These are phyloP conservation scores for Tuber aestivum DNA, from an alignment of 495 filamentous ascomycete genomes.

Conservation along the genomic window DNA sequence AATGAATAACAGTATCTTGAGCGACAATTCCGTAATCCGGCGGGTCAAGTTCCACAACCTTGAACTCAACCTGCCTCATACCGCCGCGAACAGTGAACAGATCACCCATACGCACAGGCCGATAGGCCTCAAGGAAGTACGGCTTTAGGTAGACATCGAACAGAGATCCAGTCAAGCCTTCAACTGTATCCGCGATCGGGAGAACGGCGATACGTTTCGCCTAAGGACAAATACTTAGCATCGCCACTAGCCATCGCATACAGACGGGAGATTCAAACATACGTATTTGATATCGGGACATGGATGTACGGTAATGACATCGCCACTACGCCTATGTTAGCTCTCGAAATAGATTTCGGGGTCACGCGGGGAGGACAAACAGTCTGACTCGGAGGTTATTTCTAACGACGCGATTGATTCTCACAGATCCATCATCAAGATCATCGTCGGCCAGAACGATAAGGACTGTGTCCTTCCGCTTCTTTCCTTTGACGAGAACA, in stretches of 20 bases:
- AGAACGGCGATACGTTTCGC: slow-evolving; percentile 98
- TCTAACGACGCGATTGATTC: slow-evolving; percentile 95
- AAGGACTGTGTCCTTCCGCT: slow-evolving; percentile 96
- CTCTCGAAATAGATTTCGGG: background rate
- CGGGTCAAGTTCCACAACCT: slow-evolving; percentile 96
- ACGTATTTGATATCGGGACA: slow-evolving; percentile 99
- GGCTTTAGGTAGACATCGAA: slow-evolving; percentile 99
- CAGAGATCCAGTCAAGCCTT: slow-evolving; percentile 91
- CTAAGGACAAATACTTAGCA: slow-evolving; percentile 47
- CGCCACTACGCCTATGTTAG: slow-evolving; percentile 55
- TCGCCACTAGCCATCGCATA: background rate
- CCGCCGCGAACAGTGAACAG: slow-evolving; percentile 94
- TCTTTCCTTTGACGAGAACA: slow-evolving; percentile 96
- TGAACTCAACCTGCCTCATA: slow-evolving; percentile 99
- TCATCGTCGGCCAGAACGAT: slow-evolving; percentile 97
- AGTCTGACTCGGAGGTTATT: slow-evolving; percentile 97
- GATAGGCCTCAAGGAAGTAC: slow-evolving; percentile 98
- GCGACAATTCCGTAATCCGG: slow-evolving; percentile 98
- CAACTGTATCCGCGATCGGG: slow-evolving; percentile 94
- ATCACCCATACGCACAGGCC: slow-evolving; percentile 91
- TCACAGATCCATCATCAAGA: slow-evolving; percentile 89
- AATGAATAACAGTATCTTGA: slow-evolving; percentile 97
- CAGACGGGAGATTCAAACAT: slow-evolving; percentile 44
- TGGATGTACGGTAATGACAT: slow-evolving; percentile 93
- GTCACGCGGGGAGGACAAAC: slow-evolving; percentile 19